A percentile compares a stretch with the other conserved stretches of the same genome.
These are phyloP conservation scores for Aaosphaeria pasadenensis DNA, from an alignment of 2,329 filamentous ascomycete species.

Conservation along the genomic window DNA sequence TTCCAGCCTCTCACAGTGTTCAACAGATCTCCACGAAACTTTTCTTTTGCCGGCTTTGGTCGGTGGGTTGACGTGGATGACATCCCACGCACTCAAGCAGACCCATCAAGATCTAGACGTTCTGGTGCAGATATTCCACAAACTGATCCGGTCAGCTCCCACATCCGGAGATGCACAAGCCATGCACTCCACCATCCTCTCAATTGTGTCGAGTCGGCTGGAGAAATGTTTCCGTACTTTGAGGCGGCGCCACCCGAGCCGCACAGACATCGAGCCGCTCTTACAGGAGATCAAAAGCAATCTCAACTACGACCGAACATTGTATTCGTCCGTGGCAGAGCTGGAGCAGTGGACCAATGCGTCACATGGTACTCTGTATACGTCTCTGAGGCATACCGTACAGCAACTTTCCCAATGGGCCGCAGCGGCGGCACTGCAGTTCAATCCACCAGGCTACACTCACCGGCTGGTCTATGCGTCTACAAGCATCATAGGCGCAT, in stretches of 20 bases:
- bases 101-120: slow-evolving; percentile 63
- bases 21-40: slow-evolving; percentile 68
- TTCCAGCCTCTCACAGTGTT: slow-evolving; percentile 2
- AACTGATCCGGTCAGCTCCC: slow-evolving; percentile 67
- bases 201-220: slow-evolving; percentile 66
- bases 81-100: slow-evolving; percentile 66
- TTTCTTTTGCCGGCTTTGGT: slow-evolving; percentile 78
- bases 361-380: slow-evolving; percentile 54
- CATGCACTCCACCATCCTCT: slow-evolving; percentile 70
- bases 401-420: slow-evolving; percentile 67
- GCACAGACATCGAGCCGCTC: slow-evolving; percentile 68
- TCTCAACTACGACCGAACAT: slow-evolving; percentile 59
- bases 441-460: slow-evolving; percentile 63
- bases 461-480: slow-evolving; percentile 67
- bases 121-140: slow-evolving; percentile 68
- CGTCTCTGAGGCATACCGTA: slow-evolving; percentile 59
- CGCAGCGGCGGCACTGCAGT: slow-evolving; percentile 47
- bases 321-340: slow-evolving; percentile 62
- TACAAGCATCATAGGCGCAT: slow-evolving; percentile 60
- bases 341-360: slow-evolving; percentile 65
- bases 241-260: slow-evolving; percentile 63
- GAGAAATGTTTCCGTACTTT: slow-evolving; percentile 66
- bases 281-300: slow-evolving; percentile 61
- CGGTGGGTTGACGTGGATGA: slow-evolving; percentile 68
- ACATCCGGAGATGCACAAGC: slow-evolving; percentile 68